Base-by-base conservation (phyloP, 805 yeast species). In the Schwanniomyces sp. region DNA sequence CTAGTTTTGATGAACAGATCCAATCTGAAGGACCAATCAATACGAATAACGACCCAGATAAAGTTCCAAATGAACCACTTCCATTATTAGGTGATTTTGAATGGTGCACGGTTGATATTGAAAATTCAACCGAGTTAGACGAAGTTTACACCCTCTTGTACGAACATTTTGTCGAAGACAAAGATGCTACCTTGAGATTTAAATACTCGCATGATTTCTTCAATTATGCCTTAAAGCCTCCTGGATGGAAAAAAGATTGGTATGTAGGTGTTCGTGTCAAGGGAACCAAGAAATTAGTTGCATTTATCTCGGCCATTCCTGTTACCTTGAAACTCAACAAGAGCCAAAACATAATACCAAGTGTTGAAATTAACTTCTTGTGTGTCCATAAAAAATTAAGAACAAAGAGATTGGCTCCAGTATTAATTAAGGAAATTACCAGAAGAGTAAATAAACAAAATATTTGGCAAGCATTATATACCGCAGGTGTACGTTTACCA, bases 381-480 rank as follows among this genome's bases (percentile, higher is more conserved):
- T 90, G 97, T 63, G 88, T 94, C 43, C 99, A 94, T 70, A 94
- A 94, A 70, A 89, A 92, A 67, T 77, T 94, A 55, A 79, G 99
- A 62, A 78, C 90, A n/a, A 94, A 94, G 66, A 83, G 99, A 58
- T 76, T 94, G 63, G 91, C 99, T 0, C 99, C 99, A 1, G 87
- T 94, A 10, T 74, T 94, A 59, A 94, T 94, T 66, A 88, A 88
- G 60, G 99, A 94, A 67, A 86, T 94, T 54, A 94, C 98, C 4
- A 80, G 99, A 63, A 79, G 98, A 56, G 94, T 94, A 53, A 92
- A 94, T 68, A 78, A 81, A 52, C 76, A 78, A 39, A 81, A 88
- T 49, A 87, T 91, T 50, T 94, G 97, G 96, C 97, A 91, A 66
- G 99, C 98, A 0, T 77, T 94, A 50, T 90, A 89, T 68, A 92